A percentile compares a stretch with the other conserved stretches of the same genome.
Conservation (phyloP, 2,329 filamentous ascomycete species). For the Myriosclerotinia curreyana region DNA sequence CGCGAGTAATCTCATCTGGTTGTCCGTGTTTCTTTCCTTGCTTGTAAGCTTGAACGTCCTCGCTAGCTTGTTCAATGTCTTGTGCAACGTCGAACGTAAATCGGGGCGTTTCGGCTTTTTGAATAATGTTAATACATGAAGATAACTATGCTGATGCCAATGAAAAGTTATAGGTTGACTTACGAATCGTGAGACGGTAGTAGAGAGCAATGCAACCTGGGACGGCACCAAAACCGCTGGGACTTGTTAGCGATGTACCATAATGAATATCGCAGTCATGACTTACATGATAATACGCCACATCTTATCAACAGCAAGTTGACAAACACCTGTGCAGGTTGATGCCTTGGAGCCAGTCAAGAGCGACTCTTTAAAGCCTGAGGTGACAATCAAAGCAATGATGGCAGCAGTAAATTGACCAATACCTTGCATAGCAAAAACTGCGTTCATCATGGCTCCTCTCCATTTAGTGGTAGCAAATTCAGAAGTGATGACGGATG, state of each 20-base stretch:
- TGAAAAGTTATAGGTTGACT: background rate
- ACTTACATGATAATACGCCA: slow-evolving; percentile 68
- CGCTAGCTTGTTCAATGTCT: slow-evolving; percentile 70
- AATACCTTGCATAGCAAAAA: slow-evolving; percentile 85
- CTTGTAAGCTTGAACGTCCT: slow-evolving; percentile 73
- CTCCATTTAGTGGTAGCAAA: slow-evolving; percentile 84
- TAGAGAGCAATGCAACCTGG: slow-evolving; percentile 80
- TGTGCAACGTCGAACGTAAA: slow-evolving; percentile 81
- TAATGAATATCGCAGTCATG: background rate
- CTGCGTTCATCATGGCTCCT: slow-evolving; percentile 82
- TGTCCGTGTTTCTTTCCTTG: slow-evolving; percentile 59
- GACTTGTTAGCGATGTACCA: background rate
- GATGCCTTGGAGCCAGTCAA: slow-evolving; percentile 49
- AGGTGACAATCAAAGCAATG: slow-evolving; percentile 70
- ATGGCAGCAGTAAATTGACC: slow-evolving; percentile 75
- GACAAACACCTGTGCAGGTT: slow-evolving; percentile 62
- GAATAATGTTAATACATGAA: background rate
- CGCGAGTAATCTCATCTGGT: slow-evolving; percentile 41
- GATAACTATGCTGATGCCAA: background rate
- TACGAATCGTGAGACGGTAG: slow-evolving; percentile 73
- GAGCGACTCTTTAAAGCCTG: slow-evolving; percentile 66
- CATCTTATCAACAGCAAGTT: slow-evolving; percentile 78
- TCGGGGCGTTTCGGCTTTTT: slow-evolving; percentile 73
- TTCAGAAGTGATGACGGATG: slow-evolving; percentile 81
- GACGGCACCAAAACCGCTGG: slow-evolving; percentile 68